Base-by-base conservation (phyloP, 768 basidiomycete genomes). In the Tricholoma hemisulphureum region DNA sequence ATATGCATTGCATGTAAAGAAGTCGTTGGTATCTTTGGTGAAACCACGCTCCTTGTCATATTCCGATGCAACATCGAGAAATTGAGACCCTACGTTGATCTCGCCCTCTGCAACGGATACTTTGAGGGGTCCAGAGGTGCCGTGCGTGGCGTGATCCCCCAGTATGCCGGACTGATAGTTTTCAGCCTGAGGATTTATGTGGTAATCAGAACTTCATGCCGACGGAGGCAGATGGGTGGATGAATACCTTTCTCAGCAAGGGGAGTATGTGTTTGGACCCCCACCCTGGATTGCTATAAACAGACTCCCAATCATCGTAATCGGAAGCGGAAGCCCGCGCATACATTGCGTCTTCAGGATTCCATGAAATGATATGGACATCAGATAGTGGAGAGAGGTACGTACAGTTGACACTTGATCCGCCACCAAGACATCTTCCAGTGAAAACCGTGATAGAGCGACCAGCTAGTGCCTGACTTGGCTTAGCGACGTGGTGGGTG, bases 381-480 rank as follows among this genome's bases (percentile, higher is more conserved):
- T 39, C 6, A 9, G n/a, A 39, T 6, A 18, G 31, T 4, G 31
- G 37, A 39, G 20, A 39, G 14, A 18, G n/a, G 4, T 20, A 39
- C 37, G 6, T 39, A 39, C 37, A 39, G 18, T 39, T 39, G 18
- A 39, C 6, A 9, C 37, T 39, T 8, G 37, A 86, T 0, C 86
- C 86, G 5, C 87, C 87, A 4, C 87, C 87, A 6, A 89, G 62
- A 34, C 77, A 79, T 54, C 80, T 75, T 0, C 83, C 87, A 23
- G 71, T 65, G 0, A 77, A 75, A 3, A 84, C 74, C 32, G 81
- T 51, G 5, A 72, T 63, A 4, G 71, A 62, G 3, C 87, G 83
- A 6, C 78, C 81, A 13, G 67, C 74, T 31, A 76, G 53, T 5
- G 73, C 69, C 34, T 78, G 69, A 54, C 76, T 80, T 0, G 73